A percentile compares a stretch with the other conserved stretches of the same genome.
These are phyloP conservation scores for Huntiella abstrusa DNA, from an alignment of 2,329 filamentous ascomycete genomes.

Conservation along the genomic window DNA sequence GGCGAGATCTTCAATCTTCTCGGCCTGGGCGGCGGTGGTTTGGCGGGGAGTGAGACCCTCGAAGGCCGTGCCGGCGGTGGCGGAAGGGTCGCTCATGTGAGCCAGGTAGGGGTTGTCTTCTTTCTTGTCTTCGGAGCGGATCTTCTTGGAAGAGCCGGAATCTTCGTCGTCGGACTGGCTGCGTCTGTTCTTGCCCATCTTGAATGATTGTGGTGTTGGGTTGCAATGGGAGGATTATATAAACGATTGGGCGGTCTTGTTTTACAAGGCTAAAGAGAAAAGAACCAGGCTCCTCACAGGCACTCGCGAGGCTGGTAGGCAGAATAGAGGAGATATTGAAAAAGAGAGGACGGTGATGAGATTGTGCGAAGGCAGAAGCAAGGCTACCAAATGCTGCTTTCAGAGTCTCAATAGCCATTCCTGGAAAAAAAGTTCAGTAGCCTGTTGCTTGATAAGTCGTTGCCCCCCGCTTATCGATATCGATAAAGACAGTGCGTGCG, in stretches of 20 bases:
- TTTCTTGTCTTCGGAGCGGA: slow-evolving; percentile 19
- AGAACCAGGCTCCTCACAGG: slow-evolving; percentile 1
- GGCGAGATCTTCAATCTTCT: slow-evolving; percentile 58
- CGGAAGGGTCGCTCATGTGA: slow-evolving; percentile 52
- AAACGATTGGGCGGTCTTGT: not conserved
- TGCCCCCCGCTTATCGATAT: slow-evolving; percentile 5
- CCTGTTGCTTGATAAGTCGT: slow-evolving; percentile 6
- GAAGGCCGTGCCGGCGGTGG: slow-evolving; percentile 15
- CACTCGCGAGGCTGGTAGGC: slow-evolving; percentile 8
- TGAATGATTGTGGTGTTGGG: slow-evolving; percentile 6
- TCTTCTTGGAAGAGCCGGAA: slow-evolving; percentile 25
- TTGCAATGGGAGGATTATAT: not conserved
- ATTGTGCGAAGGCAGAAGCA: not conserved
- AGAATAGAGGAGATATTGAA: not conserved
- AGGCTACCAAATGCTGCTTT: not conserved
- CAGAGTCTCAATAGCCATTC: too few species aligned
- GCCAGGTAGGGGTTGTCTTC: slow-evolving; percentile 70
- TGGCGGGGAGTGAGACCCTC: slow-evolving; percentile 36
- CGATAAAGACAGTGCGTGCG: slow-evolving; percentile 6
- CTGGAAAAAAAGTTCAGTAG: slow-evolving; percentile 10
- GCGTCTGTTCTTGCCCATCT: slow-evolving; percentile 27
- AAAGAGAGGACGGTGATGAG: not conserved
- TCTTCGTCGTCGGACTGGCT: slow-evolving; percentile 21
- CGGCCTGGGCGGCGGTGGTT: slow-evolving; percentile 60
- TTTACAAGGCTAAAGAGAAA: not conserved